Base-by-base conservation (phyloP, 2,329 filamentous ascomycete species). In the Thelonectria rubi region DNA sequence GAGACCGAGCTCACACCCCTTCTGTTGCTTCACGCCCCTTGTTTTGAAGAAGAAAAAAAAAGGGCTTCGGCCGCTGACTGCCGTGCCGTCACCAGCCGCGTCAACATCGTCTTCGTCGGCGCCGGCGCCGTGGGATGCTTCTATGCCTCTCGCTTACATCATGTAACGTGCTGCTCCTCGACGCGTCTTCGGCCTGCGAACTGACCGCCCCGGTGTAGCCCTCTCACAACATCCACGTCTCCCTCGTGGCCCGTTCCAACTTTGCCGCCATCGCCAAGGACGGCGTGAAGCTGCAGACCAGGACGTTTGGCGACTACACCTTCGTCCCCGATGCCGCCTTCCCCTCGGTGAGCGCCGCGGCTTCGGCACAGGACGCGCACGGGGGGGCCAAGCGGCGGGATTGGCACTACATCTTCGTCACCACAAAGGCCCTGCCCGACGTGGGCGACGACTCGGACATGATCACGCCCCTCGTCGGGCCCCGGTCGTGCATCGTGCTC, bases 221-320 rank as follows among this genome's bases (percentile, higher is more conserved):
- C 9, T 70, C 73, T 14, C 75, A 80, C 58, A 82, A 84, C 57
- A 79, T 88, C 42, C 79, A 84, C 59, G 86, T 91, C 51, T 92
- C 90, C 5, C 85, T 91, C 46, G 87, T 91, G 55, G 91, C 90
- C 65, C 86, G 91, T 50, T 92, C 90, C 42, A 93, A 93, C 78
- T 92, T 91, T 80, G 76, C 80, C 21, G 85, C 84, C 34, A 87
- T 93, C 47, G 81, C 83, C 55, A 75, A 79, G 10, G 77, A 82
- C 21, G 91, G 90, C 48, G 89, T 93, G 71, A 77, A 79, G 30
- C 78, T 93, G 37, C 82, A 85, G 52, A 92, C 89, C 5, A 86
- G 84, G 51, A 82, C 85, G 53, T 92, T 90, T 73, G 89, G 89
- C 45, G 80, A 88, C 73, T 91, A 91, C 75, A 82, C 76, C 20